phyloP scores from a whole-genome alignment of 768 basidiomycete genomes.

The Suillus bovinus region DNA sequence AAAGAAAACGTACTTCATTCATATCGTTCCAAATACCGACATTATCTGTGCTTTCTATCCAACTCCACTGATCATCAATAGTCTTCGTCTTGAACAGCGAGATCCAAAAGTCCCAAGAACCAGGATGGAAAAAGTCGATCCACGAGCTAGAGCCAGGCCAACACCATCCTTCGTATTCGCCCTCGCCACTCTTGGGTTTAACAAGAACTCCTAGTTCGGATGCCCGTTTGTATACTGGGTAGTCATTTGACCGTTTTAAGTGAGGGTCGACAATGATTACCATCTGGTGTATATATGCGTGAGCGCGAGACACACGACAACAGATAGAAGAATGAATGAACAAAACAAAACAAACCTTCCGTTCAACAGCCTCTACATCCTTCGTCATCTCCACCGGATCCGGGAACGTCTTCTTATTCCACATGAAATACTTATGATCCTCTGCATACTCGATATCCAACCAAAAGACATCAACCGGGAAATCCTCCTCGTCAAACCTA shows the following conservation, averaged over 20 bases:
- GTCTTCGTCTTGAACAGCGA: background rate
- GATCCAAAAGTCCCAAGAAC: constrained; percentile 61
- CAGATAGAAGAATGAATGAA: background rate
- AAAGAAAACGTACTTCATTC: constrained; percentile 74
- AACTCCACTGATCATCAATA: background rate
- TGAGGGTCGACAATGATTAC: constrained; percentile 98
- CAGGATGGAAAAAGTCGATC: constrained; percentile 97
- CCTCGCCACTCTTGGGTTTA: constrained; percentile 75
- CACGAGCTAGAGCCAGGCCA: constrained; percentile 97
- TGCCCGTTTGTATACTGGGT: constrained; percentile 85
- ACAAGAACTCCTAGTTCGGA: constrained; percentile 80
- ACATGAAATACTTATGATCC: constrained; percentile 96
- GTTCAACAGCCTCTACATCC: constrained; percentile 78
- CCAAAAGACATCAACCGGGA: constrained; percentile 97
- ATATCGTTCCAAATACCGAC: constrained; percentile 99
- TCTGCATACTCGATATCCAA: constrained; percentile 95
- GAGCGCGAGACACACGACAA: background rate
- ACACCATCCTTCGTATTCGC: constrained; percentile 97
- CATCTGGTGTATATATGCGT: constrained; percentile 56
- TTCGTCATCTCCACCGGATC: constrained; percentile 93
- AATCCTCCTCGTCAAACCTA: constrained; percentile 91
- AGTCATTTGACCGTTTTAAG: constrained; percentile 76
- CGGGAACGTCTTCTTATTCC: constrained; percentile 91
- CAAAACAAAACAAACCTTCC: constrained; percentile 61
- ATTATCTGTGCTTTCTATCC: constrained; percentile 50